Evolutionary conservation across 805 yeast genomes (phyloP).

Genomic region (Brettanomyces anomalus): DNA sequence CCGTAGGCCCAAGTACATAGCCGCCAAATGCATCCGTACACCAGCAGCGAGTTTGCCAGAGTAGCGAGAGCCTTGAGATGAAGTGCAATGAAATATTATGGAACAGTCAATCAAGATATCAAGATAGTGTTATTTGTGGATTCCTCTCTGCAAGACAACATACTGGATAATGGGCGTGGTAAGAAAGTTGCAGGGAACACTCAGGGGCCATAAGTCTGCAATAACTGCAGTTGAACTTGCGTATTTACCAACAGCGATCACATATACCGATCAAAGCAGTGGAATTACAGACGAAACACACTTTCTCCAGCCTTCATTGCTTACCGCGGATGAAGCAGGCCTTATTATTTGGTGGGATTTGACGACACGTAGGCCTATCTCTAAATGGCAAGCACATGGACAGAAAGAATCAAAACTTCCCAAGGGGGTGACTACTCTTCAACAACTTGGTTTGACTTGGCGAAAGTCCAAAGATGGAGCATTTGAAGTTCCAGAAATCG

Average conservation of each 20-base stretch:
- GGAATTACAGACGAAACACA: conserved; percentile 7
- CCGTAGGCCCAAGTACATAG: no score
- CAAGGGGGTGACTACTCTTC: conserved; percentile 37
- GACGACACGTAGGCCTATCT: conserved; percentile 42
- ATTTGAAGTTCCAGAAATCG: conserved; percentile 12
- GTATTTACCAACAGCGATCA: conserved; percentile 6
- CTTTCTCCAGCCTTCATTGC: conserved; percentile 28
- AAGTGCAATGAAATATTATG: no score
- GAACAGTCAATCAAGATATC: no score
- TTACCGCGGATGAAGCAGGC: conserved; percentile 58
- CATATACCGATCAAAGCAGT: not conserved
- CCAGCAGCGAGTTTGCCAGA: no score
- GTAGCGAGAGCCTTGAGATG: no score
- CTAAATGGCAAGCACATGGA: conserved; percentile 51
- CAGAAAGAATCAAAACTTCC: conserved; percentile 16
- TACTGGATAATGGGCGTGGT: not conserved
- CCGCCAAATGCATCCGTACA: no score
- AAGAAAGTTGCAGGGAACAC: conserved; percentile 28
- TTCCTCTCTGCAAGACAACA: no score
- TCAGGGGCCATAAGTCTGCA: conserved; percentile 24
- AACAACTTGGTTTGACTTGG: conserved; percentile 34
- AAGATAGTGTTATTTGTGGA: no score
- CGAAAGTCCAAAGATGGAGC: not conserved
- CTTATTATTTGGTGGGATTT: conserved; percentile 60
- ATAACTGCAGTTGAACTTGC: conserved; percentile 1